Conservation (phyloP, 2,329 filamentous ascomycete genomes). For the Malbranchea cinnamomea region DNA sequence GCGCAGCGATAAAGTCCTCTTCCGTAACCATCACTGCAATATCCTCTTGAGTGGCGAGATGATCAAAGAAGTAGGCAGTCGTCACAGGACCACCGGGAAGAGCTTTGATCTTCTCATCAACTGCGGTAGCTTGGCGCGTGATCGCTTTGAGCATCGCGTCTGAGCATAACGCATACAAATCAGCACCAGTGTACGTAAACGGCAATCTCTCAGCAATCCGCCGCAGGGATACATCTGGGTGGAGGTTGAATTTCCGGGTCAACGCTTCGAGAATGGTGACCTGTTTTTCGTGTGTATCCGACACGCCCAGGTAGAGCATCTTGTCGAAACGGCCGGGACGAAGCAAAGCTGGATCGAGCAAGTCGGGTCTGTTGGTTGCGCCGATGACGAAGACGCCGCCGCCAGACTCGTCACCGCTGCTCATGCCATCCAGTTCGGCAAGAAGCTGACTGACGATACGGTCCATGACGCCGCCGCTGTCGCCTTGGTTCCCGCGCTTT, state of each 20-base stretch:
- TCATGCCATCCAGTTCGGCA: conserved; percentile 96
- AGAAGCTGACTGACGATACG: conserved; percentile 99
- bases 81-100: conserved; percentile 48
- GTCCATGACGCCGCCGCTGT: conserved; percentile 95
- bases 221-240: conserved; percentile 61
- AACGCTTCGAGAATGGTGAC: conserved; percentile 84
- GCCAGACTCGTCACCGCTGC: conserved; percentile 80
- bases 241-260: conserved; percentile 83
- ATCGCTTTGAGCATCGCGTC: conserved; percentile 99
- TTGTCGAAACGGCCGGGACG: conserved; percentile 98
- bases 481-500: conserved; percentile 90
- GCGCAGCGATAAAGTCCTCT: conserved; percentile 69
- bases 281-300: conserved; percentile 94
- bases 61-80: conserved; percentile 92
- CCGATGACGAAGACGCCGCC: conserved; percentile 99
- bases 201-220: conserved; percentile 64
- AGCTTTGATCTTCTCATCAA: conserved; percentile 66
- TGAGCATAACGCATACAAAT: conserved; percentile 92
- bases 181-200: conserved; percentile 93
- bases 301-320: conserved; percentile 90
- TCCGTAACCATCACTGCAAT: conserved; percentile 78
- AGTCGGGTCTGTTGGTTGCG: conserved; percentile 95
- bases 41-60: conserved; percentile 68
- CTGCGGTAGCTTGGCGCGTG: conserved; percentile 68
- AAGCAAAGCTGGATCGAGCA: conserved; percentile 94